A percentile compares a stretch with the other conserved stretches of the same genome.
phyloP scores from a whole-genome alignment of 2,329 filamentous ascomycete species.

The Aspergillus alliaceus region DNA sequence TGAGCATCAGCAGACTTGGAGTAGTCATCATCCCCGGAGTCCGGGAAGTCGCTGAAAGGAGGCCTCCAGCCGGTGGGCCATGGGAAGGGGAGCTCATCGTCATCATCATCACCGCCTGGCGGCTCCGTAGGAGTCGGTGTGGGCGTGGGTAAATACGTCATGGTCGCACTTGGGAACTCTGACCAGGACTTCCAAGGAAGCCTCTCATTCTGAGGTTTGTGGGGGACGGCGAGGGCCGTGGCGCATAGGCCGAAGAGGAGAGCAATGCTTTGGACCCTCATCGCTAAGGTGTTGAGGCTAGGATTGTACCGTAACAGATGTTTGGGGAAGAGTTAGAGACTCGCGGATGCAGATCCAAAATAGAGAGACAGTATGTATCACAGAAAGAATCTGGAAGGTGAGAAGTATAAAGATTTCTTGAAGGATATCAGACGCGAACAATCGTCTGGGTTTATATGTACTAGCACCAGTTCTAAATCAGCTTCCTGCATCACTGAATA shows the following conservation, averaged over 20 bases:
- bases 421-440: not conserved
- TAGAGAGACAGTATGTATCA: not conserved
- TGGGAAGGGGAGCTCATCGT: not conserved
- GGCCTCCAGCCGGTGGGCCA: not conserved
- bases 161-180: not conserved
- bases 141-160: not conserved
- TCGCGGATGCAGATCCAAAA: not conserved
- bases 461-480: not conserved
- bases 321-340: not conserved
- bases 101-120: not conserved
- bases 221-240: slow-evolving; percentile 7
- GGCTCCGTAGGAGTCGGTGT: not conserved
- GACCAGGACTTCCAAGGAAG: not conserved
- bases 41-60: not conserved
- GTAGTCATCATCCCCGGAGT: not conserved
- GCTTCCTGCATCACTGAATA: not conserved
- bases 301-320: not conserved
- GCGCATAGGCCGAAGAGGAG: slow-evolving; percentile 11
- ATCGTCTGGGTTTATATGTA: not conserved
- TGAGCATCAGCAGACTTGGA: not conserved
- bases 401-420: not conserved
- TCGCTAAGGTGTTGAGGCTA: not conserved
- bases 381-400: not conserved
- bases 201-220: not conserved
- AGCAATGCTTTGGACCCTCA: slow-evolving; percentile 11